Base-by-base conservation (phyloP, 768 basidiomycete species). In the Serendipita sp. region DNA sequence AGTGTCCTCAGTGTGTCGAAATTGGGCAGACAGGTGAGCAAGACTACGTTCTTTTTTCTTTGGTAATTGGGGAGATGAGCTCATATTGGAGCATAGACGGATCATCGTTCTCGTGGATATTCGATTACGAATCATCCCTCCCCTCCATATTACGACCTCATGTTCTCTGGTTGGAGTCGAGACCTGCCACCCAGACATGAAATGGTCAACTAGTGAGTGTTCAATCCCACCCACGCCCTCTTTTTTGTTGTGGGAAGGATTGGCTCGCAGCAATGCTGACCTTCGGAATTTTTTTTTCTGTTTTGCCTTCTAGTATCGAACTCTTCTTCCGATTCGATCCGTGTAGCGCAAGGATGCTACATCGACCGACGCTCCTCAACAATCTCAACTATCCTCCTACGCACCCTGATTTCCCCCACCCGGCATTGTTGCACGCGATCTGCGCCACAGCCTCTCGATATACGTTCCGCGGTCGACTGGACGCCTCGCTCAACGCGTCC, bases 251-350 rank as follows among this genome's bases (percentile, higher is more conserved):
- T n/a, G n/a, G n/a, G n/a, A n/a, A n/a, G n/a, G n/a, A n/a, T 3
- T 30, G 38, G 62, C 42, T 31, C 44, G 14, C 14, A 13, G 13
- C 13, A 44, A 61, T 17, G 24, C n/a, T n/a, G n/a, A n/a, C n/a
- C n/a, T n/a, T n/a, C n/a, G n/a, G n/a, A n/a, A n/a, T n/a, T n/a
- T 24, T 26, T 14, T 14, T 51, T 51, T 11, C 42, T 42, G 42
- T 11, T 20, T 20, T 61, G 44, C 14, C 50, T 56, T 64, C 14
- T 67, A 92, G 89, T 65, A 81, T 95, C 69, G 88, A 92, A 38
- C 76, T 87, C 11, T 96, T 92, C 74, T 96, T 95, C 73, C 82
- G 82, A 70, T 85, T 84, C 68, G 90, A 93, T 70, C 90, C 91
- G 44, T 90, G 89, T 68, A 83, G 88, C 50, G 85, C 90, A 26